These are phyloP conservation scores for Backusella psychrophila DNA, from an alignment of 192 early-diverging fungal species.

Conservation along the genomic window DNA sequence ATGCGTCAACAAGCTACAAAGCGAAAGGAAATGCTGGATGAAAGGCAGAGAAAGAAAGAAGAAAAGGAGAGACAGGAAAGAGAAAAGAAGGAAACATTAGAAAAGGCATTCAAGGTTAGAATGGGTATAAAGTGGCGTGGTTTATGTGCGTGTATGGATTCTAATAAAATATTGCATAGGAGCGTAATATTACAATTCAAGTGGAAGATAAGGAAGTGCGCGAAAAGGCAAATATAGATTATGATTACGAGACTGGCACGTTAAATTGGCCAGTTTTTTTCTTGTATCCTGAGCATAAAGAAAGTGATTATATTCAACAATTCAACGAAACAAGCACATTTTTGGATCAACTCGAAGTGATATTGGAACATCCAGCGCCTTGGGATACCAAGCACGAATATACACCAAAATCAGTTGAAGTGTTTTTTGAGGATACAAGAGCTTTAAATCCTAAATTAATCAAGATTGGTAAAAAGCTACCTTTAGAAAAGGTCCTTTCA, in stretches of 20 bases:
- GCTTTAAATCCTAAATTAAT: slow-evolving; percentile 55
- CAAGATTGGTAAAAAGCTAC: slow-evolving; percentile 59
- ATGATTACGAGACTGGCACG: slow-evolving; percentile 45
- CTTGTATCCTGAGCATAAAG: slow-evolving; percentile 90
- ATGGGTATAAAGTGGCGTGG: background rate
- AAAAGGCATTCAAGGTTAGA: slow-evolving; percentile 48
- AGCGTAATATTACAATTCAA: slow-evolving; percentile 44
- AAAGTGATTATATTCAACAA: slow-evolving; percentile 83
- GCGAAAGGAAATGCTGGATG: slow-evolving; percentile 42
- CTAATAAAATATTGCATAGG: slow-evolving; percentile 23
- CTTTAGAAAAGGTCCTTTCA: slow-evolving; percentile 62
- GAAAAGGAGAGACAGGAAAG: slow-evolving; percentile 43
- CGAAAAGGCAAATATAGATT: slow-evolving; percentile 51
- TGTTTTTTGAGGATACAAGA: slow-evolving; percentile 75
- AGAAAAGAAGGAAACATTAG: slow-evolving; percentile 49
- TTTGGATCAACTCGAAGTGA: slow-evolving; percentile 76
- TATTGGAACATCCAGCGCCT: slow-evolving; percentile 75
- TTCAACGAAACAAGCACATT: slow-evolving; percentile 87
- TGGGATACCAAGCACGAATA: slow-evolving; percentile 83
- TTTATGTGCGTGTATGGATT: background rate
- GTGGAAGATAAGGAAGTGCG: slow-evolving; percentile 35
- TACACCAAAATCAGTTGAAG: slow-evolving; percentile 64
- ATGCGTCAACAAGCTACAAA: slow-evolving; percentile 35
- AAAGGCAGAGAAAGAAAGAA: slow-evolving; percentile 47
- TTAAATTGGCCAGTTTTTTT: slow-evolving; percentile 87